Percentiles rank a stretch among this genome's conserved stretches.
Conservation (phyloP, 2,329 filamentous ascomycete genomes). For the Penicillium fuscoglaucum region DNA sequence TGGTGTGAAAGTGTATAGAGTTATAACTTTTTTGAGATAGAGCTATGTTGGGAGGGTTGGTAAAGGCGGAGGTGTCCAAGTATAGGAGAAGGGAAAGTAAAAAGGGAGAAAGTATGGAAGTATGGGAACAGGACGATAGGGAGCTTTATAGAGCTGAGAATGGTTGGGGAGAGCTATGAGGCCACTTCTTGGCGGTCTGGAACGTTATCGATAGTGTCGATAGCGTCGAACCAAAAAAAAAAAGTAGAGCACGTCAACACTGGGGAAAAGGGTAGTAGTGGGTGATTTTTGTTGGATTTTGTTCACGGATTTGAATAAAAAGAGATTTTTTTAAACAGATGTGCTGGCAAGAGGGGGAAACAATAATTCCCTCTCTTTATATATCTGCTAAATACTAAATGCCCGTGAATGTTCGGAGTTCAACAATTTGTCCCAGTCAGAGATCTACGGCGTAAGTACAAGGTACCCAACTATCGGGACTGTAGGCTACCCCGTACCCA, state of each 20-base stretch:
- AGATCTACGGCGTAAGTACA: slow-evolving; percentile 16
- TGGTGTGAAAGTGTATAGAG: slow-evolving; percentile 3
- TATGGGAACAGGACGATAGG: slow-evolving; percentile 9
- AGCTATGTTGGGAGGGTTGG: background rate
- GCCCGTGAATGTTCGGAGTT: background rate
- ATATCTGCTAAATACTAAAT: background rate
- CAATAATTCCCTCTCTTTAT: background rate
- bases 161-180: slow-evolving; percentile 31
- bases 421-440: slow-evolving; percentile 8
- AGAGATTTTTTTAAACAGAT: background rate
- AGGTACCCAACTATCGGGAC: slow-evolving; percentile 13
- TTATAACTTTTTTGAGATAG: background rate
- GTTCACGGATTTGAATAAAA: background rate
- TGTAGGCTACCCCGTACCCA: slow-evolving; percentile 22
- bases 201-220: slow-evolving; percentile 23
- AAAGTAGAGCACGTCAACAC: slow-evolving; percentile 13
- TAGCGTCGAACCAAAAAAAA: slow-evolving; percentile 1
- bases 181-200: slow-evolving; percentile 25
- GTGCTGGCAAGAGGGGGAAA: background rate
- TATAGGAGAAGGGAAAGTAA: slow-evolving; percentile 2
- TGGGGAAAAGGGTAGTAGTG: background rate
- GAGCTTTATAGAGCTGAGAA: slow-evolving; percentile 21
- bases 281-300: background rate
- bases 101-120: background rate
- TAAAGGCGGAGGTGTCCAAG: background rate